Base-by-base conservation (phyloP, 2,329 filamentous ascomycete genomes). In the Daldinia eschscholtzii region DNA sequence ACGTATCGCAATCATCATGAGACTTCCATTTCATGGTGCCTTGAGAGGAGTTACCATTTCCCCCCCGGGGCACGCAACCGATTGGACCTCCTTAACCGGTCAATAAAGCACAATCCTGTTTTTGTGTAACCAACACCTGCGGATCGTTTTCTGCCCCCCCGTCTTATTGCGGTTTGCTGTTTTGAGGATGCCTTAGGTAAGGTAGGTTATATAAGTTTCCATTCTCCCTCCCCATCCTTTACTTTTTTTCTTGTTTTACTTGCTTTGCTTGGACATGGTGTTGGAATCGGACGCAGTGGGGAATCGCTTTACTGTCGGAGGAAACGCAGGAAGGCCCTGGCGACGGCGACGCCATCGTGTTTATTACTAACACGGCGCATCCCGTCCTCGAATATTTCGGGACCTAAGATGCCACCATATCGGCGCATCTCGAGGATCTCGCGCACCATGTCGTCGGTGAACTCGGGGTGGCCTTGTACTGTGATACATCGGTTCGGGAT, bases 381-480 rank as follows among this genome's bases (percentile, higher is more conserved):
- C 28, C 88, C 92, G 73, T 93, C 91, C 63, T 88, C 80, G 73
- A 88, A 95, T 67, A 91, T 80, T 18, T 88, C 88, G 64, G 94
- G 89, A 61, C 85, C 81, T 71, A 97, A 92, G 23, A 96, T 84
- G 0, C 92, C 93, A 55, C 82, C 83, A 30, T 84, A 82, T 76
- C 92, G 88, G 64, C 94, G 86, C 67, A 86, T 81, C 67, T 86
- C 84, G 61, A 95, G 80, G 41, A 97, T 80, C 78, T 93, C 90
- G 18, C 81, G 83, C 74, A 94, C 87, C 71, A 97, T 94, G 15
- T 89, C 86, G 66, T 85, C 84, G 3, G 86, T 92, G 78, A 95
- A 96, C 79, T 97, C 94, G 0, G 93, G 94, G 79, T 97, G 93
- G 5, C 93, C 93, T 82, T 97, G 93, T 1, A 97, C 88, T 0